phyloP scores from a whole-genome alignment of 805 yeast species.

The Candida alai region DNA sequence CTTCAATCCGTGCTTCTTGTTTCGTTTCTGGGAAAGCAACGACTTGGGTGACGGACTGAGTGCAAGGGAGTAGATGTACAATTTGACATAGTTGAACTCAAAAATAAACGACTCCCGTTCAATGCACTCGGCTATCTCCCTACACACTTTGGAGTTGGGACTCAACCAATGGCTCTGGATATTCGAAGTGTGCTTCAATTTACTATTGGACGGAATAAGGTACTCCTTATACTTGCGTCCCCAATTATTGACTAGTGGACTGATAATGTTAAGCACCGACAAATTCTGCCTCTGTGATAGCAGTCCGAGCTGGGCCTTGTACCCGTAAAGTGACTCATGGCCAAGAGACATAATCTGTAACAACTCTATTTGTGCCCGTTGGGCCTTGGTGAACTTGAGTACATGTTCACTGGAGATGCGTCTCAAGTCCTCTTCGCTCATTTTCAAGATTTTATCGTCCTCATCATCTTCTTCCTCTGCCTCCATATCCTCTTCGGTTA shows the following conservation, averaged over 20 bases:
- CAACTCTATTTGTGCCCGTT: conserved; percentile 76
- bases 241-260: conserved; percentile 82
- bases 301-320: conserved; percentile 49
- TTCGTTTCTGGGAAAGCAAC: conserved; percentile 11
- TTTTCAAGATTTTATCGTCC: conserved; percentile 25
- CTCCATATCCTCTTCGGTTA: conserved; percentile 29
- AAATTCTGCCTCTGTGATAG: conserved; percentile 62
- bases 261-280: conserved; percentile 64
- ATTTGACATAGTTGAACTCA: conserved; percentile 79
- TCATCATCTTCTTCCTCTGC: conserved; percentile 20
- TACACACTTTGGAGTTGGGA: conserved; percentile 32
- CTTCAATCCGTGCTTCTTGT: conserved; percentile 32
- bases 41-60: conserved; percentile 41
- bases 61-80: conserved; percentile 83
- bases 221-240: conserved; percentile 55
- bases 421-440: conserved; percentile 32
- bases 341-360: conserved; percentile 77
- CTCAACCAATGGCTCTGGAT: conserved; percentile 19
- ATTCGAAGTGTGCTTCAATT: conserved; percentile 26
- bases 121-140: conserved; percentile 40
- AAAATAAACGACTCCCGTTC: conserved; percentile 71
- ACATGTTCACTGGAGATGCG: conserved; percentile 21
- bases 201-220: conserved; percentile 46
- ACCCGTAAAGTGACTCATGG: conserved; percentile 76
- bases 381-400: conserved; percentile 55